A percentile compares a stretch with the other conserved stretches of the same genome.
Conservation (phyloP, 2,329 filamentous ascomycete species). For the Amauroascus verrucosus region DNA sequence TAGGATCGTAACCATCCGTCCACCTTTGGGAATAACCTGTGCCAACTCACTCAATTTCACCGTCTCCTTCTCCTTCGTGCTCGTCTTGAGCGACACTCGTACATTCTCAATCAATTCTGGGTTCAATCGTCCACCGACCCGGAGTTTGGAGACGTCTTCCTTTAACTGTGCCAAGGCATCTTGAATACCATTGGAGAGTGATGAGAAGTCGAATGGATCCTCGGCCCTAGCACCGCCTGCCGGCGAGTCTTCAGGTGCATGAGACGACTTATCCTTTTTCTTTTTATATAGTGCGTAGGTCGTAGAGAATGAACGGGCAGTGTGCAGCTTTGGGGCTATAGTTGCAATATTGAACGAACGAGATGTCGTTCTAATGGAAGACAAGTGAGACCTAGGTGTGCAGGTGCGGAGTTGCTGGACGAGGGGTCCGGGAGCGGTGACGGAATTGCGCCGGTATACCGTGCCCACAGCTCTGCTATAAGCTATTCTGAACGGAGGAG, state of each 20-base stretch:
- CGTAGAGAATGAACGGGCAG: conserved; percentile 31
- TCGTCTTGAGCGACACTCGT: conserved; percentile 50
- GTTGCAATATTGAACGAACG: background rate
- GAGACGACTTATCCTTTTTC: conserved; percentile 42
- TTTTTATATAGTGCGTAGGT: conserved; percentile 39
- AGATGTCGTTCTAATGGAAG: background rate
- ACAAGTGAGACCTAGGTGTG: background rate
- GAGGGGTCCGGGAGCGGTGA: too few relatives aligned
- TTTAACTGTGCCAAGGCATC: conserved; percentile 48
- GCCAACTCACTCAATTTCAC: conserved; percentile 52
- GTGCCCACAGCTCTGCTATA: background rate
- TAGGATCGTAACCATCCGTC: conserved; percentile 51
- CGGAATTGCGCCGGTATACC: background rate
- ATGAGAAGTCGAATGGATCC: conserved; percentile 53
- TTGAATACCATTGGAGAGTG: conserved; percentile 47
- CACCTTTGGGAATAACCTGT: conserved; percentile 55
- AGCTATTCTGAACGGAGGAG: conserved; percentile 5
- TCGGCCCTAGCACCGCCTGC: conserved; percentile 27
- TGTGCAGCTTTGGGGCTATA: background rate
- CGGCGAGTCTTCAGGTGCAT: conserved; percentile 26
- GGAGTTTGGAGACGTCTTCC: conserved; percentile 51
- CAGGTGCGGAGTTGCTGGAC: background rate
- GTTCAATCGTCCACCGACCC: conserved; percentile 53
- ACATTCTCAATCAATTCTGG: conserved; percentile 51
- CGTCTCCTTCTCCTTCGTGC: conserved; percentile 38